Evolutionary conservation across 768 basidiomycete species (phyloP).

Genomic region (Rhodocollybia butyracea): DNA sequence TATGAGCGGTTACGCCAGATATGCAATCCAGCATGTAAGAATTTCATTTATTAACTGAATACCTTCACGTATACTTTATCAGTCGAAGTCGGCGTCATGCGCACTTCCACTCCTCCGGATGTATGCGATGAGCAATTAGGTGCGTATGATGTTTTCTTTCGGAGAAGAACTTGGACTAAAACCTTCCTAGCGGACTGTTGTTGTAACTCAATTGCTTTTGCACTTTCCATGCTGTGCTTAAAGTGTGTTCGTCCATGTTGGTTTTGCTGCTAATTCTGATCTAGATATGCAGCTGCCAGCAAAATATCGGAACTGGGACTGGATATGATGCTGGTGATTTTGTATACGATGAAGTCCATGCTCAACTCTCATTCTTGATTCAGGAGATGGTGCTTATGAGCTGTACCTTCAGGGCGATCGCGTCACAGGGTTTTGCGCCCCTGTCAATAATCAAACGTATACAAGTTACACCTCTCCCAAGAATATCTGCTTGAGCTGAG

Average conservation of each 20-base stretch:
- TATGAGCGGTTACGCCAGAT: slow-evolving; percentile 24
- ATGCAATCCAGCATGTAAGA: slow-evolving; percentile 19
- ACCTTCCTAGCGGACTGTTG: slow-evolving; percentile 19
- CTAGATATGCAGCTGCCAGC: slow-evolving; percentile 18
- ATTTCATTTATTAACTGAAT: background rate
- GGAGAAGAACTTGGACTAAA: background rate
- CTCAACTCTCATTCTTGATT: background rate
- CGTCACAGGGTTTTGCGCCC: slow-evolving; percentile 13
- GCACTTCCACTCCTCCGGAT: slow-evolving; percentile 20
- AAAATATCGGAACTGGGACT: slow-evolving; percentile 7
- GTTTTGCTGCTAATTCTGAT: background rate
- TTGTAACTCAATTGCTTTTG: slow-evolving; percentile 24
- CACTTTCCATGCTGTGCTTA: slow-evolving; percentile 24
- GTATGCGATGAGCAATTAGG: slow-evolving; percentile 21
- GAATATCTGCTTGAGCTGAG: too few species aligned
- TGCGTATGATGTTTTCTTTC: slow-evolving; percentile 2
- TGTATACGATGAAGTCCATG: background rate
- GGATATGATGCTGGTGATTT: slow-evolving; percentile 15
- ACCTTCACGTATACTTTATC: background rate
- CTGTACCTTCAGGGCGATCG: slow-evolving; percentile 3
- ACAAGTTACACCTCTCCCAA: too few species aligned
- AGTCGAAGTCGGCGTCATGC: slow-evolving; percentile 21
- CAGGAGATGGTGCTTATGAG: slow-evolving; percentile 8
- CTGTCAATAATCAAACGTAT: slow-evolving; percentile 20
- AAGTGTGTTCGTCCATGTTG: slow-evolving; percentile 15